Evolutionary conservation across 2,329 filamentous ascomycete genomes (phyloP).

Genomic region (Juglanconis sp.): DNA sequence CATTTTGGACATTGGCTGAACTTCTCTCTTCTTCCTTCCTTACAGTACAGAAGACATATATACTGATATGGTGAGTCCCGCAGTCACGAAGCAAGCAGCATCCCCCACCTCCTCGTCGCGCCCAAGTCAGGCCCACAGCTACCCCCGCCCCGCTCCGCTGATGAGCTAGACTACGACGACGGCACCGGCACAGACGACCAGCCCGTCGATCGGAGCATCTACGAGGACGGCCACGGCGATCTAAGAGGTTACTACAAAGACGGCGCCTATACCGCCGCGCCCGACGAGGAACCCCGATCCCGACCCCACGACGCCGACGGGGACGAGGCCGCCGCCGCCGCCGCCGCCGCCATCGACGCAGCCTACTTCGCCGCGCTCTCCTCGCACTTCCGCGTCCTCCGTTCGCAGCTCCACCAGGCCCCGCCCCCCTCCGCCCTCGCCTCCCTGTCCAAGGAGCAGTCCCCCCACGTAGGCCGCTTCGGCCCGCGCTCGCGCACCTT

Average conservation of each 20-base stretch:
- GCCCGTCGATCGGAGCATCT: constrained; percentile 40
- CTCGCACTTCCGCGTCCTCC: constrained; percentile 63
- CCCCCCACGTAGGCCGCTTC: constrained; percentile 48
- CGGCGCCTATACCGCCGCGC: constrained; percentile 71
- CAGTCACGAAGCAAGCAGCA: constrained; percentile 71
- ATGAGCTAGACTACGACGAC: constrained; percentile 29
- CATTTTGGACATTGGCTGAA: constrained; percentile 16
- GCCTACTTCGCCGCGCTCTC: constrained; percentile 67
- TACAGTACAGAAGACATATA: constrained; percentile 13
- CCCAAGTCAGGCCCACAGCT: constrained; percentile 52
- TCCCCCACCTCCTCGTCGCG: constrained; percentile 70
- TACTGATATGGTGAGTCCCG: constrained; percentile 51
- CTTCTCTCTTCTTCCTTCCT: background rate
- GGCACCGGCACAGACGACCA: constrained; percentile 25
- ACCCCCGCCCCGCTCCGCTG: constrained; percentile 35
- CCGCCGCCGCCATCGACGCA: constrained; percentile 46
- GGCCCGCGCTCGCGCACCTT: constrained; percentile 48
- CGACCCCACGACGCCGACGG: constrained; percentile 26
- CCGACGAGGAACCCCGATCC: constrained; percentile 29
- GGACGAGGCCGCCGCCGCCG: constrained; percentile 25
- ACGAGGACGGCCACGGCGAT: constrained; percentile 49
- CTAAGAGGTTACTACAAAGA: constrained; percentile 68
- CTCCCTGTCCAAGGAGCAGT: constrained; percentile 36
- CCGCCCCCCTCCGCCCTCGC: constrained; percentile 52
- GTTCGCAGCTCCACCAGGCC: constrained; percentile 53